phyloP scores from a whole-genome alignment of 2,329 filamentous ascomycete genomes.

The Cercospora janseana region DNA sequence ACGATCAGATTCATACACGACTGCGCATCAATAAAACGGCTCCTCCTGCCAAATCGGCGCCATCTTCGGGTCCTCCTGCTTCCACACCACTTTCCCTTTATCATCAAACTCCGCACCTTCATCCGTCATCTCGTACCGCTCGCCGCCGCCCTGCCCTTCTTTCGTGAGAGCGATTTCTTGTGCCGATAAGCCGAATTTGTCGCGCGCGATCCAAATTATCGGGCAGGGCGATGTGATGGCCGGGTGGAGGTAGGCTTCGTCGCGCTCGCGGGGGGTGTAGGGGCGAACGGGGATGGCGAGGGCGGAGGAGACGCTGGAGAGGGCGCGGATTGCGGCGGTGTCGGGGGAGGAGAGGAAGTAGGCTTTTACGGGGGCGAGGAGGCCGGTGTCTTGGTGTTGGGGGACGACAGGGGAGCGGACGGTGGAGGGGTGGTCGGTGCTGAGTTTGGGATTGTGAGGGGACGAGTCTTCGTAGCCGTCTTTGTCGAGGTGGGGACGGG shows the following conservation, averaged over 20 bases:
- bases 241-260: slow-evolving; percentile 47
- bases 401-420: slow-evolving; percentile 11
- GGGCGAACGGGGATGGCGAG: slow-evolving; percentile 34
- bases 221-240: slow-evolving; percentile 43
- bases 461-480: not conserved
- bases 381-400: slow-evolving; percentile 5
- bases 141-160: slow-evolving; percentile 37
- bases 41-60: slow-evolving; percentile 45
- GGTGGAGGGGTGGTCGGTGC: too few species aligned
- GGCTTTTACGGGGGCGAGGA: slow-evolving; percentile 25
- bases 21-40: slow-evolving; percentile 17
- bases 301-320: slow-evolving; percentile 35
- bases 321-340: slow-evolving; percentile 31
- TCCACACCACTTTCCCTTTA: slow-evolving; percentile 47
- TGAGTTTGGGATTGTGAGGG: too few species aligned
- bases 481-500: not conserved
- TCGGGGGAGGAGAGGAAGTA: slow-evolving; percentile 26
- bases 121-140: slow-evolving; percentile 40
- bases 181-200: slow-evolving; percentile 44
- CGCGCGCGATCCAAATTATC: slow-evolving; percentile 46
- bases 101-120: slow-evolving; percentile 47
- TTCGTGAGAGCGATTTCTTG: slow-evolving; percentile 37
- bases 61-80: slow-evolving; percentile 39
- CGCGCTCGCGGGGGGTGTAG: slow-evolving; percentile 36
- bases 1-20: not conserved